Conservation (phyloP, 2,329 filamentous ascomycete genomes). For the Claviceps monticola region DNA sequence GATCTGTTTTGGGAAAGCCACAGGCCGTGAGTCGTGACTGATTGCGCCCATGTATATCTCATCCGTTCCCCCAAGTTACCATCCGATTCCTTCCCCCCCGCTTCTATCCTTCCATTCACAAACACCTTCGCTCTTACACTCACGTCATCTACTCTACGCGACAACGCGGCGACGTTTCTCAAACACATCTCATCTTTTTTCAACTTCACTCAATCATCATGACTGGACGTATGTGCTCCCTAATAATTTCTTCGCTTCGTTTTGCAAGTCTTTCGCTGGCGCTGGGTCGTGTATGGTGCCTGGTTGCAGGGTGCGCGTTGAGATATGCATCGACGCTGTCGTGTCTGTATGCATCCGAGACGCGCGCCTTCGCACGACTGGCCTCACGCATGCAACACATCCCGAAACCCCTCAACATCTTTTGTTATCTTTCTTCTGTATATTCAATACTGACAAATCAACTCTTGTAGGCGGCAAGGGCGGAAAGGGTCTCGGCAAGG, state of each 20-base stretch:
- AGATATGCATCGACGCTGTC: neutral
- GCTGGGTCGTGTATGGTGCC: neutral
- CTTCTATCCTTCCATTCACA: too few species aligned
- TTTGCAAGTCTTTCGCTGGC: neutral
- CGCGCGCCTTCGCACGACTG: neutral
- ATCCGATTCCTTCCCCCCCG: too few species aligned
- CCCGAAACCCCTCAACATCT: neutral
- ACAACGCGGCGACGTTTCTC: neutral
- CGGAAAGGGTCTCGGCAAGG: constrained; percentile 96
- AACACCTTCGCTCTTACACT: too few species aligned
- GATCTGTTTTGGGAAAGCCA: too few species aligned
- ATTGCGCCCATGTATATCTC: too few species aligned
- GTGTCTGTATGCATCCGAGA: neutral
- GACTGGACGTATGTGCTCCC: constrained; percentile 54
- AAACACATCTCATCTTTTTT: constrained; percentile 6
- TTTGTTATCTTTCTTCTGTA: neutral
- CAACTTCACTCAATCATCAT: constrained; percentile 35
- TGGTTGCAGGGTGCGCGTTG: neutral
- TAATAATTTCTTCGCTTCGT: constrained; percentile 5
- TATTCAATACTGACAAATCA: constrained; percentile 28
- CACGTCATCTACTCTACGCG: neutral
- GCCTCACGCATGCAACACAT: neutral
- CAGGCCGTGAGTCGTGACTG: too few species aligned
- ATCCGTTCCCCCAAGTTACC: too few species aligned
- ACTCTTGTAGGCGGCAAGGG: constrained; percentile 64